phyloP scores from a whole-genome alignment of 306 rosid species.

The Bauhinia variegata region DNA sequence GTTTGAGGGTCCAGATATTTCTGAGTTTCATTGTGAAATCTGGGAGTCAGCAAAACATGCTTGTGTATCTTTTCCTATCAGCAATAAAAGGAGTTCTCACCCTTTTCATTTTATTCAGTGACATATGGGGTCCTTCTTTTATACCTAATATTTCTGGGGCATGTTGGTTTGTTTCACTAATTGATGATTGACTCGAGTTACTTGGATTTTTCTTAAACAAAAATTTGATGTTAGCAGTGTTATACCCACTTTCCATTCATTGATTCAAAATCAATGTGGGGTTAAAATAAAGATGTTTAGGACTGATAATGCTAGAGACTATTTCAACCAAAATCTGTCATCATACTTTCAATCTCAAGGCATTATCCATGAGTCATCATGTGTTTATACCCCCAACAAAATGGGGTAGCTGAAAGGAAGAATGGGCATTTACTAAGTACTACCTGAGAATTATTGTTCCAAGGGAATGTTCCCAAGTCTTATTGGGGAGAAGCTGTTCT shows the following conservation, averaged over 20 bases:
- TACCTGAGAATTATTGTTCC: not conserved
- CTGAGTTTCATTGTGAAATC: not conserved
- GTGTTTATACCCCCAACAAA: not conserved
- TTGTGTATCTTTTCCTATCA: not conserved
- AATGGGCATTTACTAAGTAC: too few species aligned
- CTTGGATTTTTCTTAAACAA: not conserved
- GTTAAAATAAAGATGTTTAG: not conserved
- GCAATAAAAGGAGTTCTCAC: too few species aligned
- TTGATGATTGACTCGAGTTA: too few species aligned
- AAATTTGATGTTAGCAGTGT: not conserved
- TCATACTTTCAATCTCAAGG: too few species aligned
- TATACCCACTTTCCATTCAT: not conserved
- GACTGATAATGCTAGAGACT: not conserved
- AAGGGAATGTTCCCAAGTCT: not conserved
- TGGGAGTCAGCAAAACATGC: not conserved
- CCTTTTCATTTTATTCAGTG: too few species aligned
- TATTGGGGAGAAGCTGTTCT: not conserved
- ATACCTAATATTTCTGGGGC: not conserved
- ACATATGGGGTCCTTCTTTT: too few species aligned
- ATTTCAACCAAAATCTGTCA: not conserved
- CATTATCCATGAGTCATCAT: too few species aligned
- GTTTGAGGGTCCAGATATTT: too few species aligned
- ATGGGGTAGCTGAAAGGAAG: too few species aligned
- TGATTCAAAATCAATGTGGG: not conserved
- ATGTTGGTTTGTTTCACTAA: not conserved